Evolutionary conservation across 2,329 filamentous ascomycete genomes (phyloP), one percentile per base, ranked within the genome.

Genomic region (Coniella vitis): DNA sequence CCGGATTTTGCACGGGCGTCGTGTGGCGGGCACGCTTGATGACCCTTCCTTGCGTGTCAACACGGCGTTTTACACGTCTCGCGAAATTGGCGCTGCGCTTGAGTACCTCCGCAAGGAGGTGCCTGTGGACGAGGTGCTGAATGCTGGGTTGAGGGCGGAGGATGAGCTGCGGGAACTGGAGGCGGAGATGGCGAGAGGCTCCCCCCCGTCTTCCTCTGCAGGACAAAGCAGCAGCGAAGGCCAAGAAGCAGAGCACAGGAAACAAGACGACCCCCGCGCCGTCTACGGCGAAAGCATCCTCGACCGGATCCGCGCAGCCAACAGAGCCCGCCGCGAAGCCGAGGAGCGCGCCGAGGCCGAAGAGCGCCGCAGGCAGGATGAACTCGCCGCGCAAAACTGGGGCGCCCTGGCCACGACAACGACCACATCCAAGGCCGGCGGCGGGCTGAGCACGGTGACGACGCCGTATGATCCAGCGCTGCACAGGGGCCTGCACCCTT

Each of bases 1-100:
- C 43, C 68, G 69, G 45, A 76, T 84, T 43, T 63, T 84, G 12
- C 81, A 85, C 59, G 81, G 81, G 8, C 73, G 79, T 32, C 71
- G 81, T 36, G 78, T 85, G 19, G 79, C 81, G 7, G 81, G 81
- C 31, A 83, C 80, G 3, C 67, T 84, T 37, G 73, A 79, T 10
- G 81, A 84, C 58, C 80, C 80, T 2, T 66, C 65, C 4, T 69
- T 77, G 41, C 64, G 65, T 32, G 54, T 64, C 21, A 73, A 79
- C 54, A 80, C 77, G 22, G 63, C 63, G 2, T 57, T 61, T 9
- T 81, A 68, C 55, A 64, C 65, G 8, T 47, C 62, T 2, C 52
- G 62, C 1, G 69, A 79, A 51, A 65, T 73, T 14, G 60, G 64
- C 14, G 68, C 58, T 37, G 81, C 72, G 1, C 64, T 85, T 48